A percentile compares a stretch with the other conserved stretches of the same genome.
Evolutionary conservation across 2,329 filamentous ascomycete species (phyloP).

Genomic region (Fusarium chlamydosporum): DNA sequence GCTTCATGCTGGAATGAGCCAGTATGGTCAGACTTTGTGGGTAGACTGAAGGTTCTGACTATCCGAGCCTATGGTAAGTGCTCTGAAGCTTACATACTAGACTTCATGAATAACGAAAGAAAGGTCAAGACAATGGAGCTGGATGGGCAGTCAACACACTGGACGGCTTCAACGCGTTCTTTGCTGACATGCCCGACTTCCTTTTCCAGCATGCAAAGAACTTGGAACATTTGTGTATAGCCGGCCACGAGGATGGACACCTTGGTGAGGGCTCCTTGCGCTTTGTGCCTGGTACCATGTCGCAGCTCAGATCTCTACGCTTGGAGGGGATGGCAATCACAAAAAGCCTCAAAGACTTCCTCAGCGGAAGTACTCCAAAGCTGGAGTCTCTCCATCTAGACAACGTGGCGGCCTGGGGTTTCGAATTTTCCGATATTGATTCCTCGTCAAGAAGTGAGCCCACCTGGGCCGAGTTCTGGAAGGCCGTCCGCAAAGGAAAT

Average conservation of each 20-base stretch:
- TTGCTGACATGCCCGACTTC: neutral
- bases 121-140: slow-evolving; percentile 1
- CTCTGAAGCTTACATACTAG: fast-evolving
- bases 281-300: neutral
- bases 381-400: slow-evolving; percentile 6
- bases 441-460: neutral
- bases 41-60: neutral
- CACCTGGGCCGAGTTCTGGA: slow-evolving; percentile 18
- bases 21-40: slow-evolving; percentile 11
- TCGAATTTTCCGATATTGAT: neutral
- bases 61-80: slow-evolving; percentile 1
- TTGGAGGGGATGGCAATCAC: slow-evolving; percentile 2
- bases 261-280: neutral
- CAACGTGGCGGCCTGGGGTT: neutral
- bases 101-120: neutral
- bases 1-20: slow-evolving; percentile 11
- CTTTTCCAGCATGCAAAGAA: neutral
- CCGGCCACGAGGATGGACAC: neutral
- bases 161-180: slow-evolving; percentile 7
- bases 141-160: slow-evolving; percentile 6
- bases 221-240: slow-evolving; percentile 9
- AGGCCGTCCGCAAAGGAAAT: neutral
- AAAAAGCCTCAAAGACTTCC: neutral
- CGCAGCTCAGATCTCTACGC: neutral
- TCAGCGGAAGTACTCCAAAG: neutral